These are phyloP conservation scores for Xylariomycetidae sp. DNA, from an alignment of 2,329 filamentous ascomycete species.

Conservation along the genomic window DNA sequence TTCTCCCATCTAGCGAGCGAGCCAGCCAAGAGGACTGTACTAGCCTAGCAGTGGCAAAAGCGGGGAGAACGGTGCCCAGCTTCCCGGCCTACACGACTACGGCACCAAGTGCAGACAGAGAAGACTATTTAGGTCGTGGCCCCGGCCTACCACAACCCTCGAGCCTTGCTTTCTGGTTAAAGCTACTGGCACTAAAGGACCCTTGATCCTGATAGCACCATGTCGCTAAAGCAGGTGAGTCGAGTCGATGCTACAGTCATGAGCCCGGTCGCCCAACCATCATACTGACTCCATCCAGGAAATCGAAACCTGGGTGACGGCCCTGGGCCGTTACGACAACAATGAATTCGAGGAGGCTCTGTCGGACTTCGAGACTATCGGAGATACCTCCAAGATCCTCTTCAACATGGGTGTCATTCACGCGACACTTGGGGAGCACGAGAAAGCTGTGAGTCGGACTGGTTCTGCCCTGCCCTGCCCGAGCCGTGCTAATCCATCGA, in stretches of 20 bases:
- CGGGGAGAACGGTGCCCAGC: background rate
- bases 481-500: constrained; percentile 13
- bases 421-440: constrained; percentile 91
- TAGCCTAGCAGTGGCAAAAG: constrained; percentile 1
- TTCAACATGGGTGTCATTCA: constrained; percentile 99
- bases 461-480: background rate
- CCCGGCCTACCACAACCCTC: constrained; percentile 9
- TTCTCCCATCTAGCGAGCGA: background rate
- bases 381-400: constrained; percentile 94
- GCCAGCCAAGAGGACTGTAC: background rate
- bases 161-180: constrained; percentile 22
- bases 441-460: constrained; percentile 70
- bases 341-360: constrained; percentile 93
- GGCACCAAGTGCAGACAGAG: background rate
- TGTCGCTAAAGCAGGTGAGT: constrained; percentile 30
- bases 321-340: constrained; percentile 88
- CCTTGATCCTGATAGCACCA: constrained; percentile 15
- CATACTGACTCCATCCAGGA: constrained; percentile 51
- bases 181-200: constrained; percentile 17
- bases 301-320: constrained; percentile 97
- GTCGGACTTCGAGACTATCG: constrained; percentile 75
- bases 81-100: background rate
- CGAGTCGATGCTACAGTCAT: background rate
- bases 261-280: background rate
- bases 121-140: constrained; percentile 2